phyloP scores from a whole-genome alignment of 1,284 basidiomycete genomes.

The Cryptococcus amylolentus region DNA sequence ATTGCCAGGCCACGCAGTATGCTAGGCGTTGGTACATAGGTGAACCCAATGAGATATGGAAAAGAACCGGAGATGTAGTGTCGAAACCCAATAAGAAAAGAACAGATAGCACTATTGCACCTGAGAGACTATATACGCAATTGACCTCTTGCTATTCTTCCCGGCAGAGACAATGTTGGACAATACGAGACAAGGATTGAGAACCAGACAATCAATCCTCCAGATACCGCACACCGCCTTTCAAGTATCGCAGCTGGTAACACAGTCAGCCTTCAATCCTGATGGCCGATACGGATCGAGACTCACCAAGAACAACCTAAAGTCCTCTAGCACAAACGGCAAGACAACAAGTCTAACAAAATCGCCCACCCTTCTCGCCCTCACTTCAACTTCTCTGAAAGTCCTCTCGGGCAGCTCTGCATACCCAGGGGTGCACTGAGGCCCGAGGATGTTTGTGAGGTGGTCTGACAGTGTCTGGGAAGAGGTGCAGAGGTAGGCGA shows the following conservation, averaged over 20 bases:
- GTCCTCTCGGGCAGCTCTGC: conserved; percentile 63
- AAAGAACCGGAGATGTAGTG: no score
- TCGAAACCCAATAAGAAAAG: no score
- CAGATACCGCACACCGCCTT: conserved; percentile 34
- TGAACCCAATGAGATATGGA: no score
- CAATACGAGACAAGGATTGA: no score
- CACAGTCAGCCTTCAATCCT: background rate
- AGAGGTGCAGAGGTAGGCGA: conserved; percentile 69
- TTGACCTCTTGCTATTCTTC: no score
- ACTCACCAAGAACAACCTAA: conserved; percentile 69
- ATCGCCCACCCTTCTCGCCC: conserved; percentile 74
- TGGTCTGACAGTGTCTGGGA: conserved; percentile 84
- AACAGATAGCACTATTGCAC: no score
- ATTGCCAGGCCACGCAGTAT: no score
- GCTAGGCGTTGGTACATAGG: no score
- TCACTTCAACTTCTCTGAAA: conserved; percentile 64
- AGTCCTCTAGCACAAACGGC: conserved; percentile 78
- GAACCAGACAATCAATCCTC: conserved; percentile 23
- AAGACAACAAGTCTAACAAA: conserved; percentile 87
- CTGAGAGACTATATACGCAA: no score
- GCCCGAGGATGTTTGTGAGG: conserved; percentile 62
- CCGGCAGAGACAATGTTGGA: no score
- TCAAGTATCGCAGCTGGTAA: conserved; percentile 35
- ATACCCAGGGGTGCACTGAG: conserved; percentile 60
- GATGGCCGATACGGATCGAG: background rate